phyloP scores from a whole-genome alignment of 805 yeast species.

The Schwanniomyces pseudopolymorphus region DNA sequence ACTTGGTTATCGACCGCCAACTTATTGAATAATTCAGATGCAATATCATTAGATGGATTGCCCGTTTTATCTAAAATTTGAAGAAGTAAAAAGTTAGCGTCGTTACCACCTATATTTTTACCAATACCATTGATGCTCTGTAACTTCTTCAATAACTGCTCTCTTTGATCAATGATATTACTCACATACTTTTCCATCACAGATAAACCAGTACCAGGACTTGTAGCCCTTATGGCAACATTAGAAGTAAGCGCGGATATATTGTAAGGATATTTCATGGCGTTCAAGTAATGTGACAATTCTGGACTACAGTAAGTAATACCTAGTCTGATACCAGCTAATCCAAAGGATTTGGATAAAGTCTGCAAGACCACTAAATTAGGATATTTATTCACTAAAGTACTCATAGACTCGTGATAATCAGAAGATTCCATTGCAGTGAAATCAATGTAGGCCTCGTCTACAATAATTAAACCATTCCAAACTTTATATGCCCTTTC shows the following conservation, averaged over 20 bases:
- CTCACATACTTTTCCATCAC: conserved; percentile 58
- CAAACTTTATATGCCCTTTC: conserved; percentile 49
- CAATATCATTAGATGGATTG: conserved; percentile 64
- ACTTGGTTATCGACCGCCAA: conserved; percentile 74
- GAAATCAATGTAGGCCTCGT: conserved; percentile 95
- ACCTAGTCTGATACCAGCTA: conserved; percentile 93
- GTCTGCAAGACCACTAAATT: conserved; percentile 90
- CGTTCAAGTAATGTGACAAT: conserved; percentile 68
- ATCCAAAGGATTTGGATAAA: conserved; percentile 89
- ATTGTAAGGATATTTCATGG: conserved; percentile 96
- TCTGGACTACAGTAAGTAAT: conserved; percentile 64
- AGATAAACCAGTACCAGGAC: conserved; percentile 48
- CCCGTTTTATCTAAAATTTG: conserved; percentile 66
- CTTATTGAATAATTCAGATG: conserved; percentile 60
- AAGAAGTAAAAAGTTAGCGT: conserved; percentile 80
- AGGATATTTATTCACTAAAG: conserved; percentile 77
- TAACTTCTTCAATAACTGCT: conserved; percentile 50
- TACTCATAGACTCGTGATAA: conserved; percentile 52
- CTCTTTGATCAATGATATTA: conserved; percentile 56
- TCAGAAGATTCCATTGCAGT: conserved; percentile 15
- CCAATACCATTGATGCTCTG: conserved; percentile 64
- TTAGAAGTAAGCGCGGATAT: conserved; percentile 79
- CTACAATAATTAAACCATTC: conserved; percentile 82
- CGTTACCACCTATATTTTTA: conserved; percentile 74
- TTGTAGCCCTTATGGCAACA: conserved; percentile 73